A percentile compares a stretch with the other conserved stretches of the same genome.
Evolutionary conservation across 768 basidiomycete species (phyloP).

Genomic region (Phylloporus arenicola): DNA sequence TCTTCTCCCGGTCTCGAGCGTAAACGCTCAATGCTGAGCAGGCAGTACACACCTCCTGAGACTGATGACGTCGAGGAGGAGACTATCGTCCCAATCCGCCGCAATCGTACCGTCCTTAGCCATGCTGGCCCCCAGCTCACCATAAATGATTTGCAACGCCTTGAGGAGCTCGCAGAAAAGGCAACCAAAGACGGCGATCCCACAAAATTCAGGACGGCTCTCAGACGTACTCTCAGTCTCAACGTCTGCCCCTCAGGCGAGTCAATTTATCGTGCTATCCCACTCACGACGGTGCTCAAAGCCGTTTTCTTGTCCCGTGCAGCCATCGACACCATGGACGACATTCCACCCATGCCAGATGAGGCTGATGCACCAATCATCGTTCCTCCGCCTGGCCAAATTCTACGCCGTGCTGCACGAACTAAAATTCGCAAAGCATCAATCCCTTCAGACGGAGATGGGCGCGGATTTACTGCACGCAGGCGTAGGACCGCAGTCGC

Average conservation of each 20-base stretch:
- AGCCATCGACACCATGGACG: constrained; percentile 67
- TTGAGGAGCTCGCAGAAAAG: constrained; percentile 91
- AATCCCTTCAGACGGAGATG: constrained; percentile 68
- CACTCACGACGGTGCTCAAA: constrained; percentile 15
- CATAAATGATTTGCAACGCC: constrained; percentile 87
- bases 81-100: constrained; percentile 62
- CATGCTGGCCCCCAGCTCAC: constrained; percentile 81
- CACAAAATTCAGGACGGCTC: constrained; percentile 66
- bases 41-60: constrained; percentile 82
- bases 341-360: constrained; percentile 62
- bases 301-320: constrained; percentile 9
- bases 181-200: constrained; percentile 80
- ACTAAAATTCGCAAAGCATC: constrained; percentile 92
- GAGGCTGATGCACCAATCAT: constrained; percentile 91
- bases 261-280: constrained; percentile 27
- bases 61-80: constrained; percentile 73
- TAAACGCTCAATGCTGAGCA: constrained; percentile 89
- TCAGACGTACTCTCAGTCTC: constrained; percentile 83
- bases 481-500: constrained; percentile 25
- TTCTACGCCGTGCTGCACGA: constrained; percentile 85
- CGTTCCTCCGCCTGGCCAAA: constrained; percentile 75
- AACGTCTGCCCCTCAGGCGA: constrained; percentile 81
- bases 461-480: constrained; percentile 66
- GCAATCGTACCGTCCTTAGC: constrained; percentile 61
- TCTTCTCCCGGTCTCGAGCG: constrained; percentile 55